A percentile compares a stretch with the other conserved stretches of the same genome.
These are phyloP conservation scores for Ustilago loliicola DNA, from an alignment of 1,284 basidiomycete species.

Conservation along the genomic window DNA sequence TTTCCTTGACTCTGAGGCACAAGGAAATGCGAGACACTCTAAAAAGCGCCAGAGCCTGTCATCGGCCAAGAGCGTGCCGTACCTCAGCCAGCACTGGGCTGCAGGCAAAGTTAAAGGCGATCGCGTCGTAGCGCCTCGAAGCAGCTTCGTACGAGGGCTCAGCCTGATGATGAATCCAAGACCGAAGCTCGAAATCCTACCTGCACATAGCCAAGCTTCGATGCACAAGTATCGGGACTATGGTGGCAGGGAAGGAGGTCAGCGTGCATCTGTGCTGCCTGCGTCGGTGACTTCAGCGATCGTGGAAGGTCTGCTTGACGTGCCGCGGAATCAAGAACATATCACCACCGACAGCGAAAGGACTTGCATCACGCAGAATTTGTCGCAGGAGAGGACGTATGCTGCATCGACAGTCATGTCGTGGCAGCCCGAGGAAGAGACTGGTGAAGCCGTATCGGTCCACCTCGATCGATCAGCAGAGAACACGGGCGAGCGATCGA, in stretches of 20 bases:
- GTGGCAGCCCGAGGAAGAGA: not conserved
- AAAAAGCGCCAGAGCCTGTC: constrained; percentile 19
- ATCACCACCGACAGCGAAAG: constrained; percentile 17
- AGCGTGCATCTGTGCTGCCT: not conserved
- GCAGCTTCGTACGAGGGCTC: constrained; percentile 32
- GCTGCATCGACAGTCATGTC: not conserved
- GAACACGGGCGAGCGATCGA: not conserved
- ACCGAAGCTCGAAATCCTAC: constrained; percentile 48
- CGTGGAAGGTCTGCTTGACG: constrained; percentile 15
- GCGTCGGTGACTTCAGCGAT: constrained; percentile 6
- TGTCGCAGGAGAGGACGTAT: not conserved
- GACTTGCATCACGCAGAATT: constrained; percentile 11
- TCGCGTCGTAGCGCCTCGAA: constrained; percentile 35
- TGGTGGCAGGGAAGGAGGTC: not conserved
- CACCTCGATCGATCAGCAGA: not conserved
- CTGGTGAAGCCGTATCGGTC: not conserved
- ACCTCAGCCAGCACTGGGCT: constrained; percentile 37
- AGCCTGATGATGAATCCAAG: constrained; percentile 41
- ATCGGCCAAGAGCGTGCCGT: constrained; percentile 34
- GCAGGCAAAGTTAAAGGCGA: constrained; percentile 42
- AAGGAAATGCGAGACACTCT: not conserved
- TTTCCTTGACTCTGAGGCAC: not conserved
- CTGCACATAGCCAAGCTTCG: not conserved
- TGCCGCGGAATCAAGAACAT: not conserved
- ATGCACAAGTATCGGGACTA: not conserved